phyloP scores from a whole-genome alignment of 2,329 filamentous ascomycete species.

The Cladobotryum mycophilum region DNA sequence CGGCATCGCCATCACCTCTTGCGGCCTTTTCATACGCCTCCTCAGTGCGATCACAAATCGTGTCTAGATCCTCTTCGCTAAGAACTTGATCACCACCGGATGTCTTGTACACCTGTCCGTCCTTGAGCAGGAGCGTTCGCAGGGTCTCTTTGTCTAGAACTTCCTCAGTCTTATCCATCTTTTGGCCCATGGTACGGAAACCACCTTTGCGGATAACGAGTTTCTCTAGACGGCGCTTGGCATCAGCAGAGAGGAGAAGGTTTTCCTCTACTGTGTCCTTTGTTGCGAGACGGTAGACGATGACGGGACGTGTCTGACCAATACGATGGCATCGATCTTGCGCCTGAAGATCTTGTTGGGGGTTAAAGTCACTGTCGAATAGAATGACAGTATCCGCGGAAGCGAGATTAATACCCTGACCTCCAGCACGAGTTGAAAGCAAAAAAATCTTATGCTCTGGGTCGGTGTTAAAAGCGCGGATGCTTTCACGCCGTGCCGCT shows the following conservation, averaged over 20 bases:
- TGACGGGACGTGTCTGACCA: constrained; percentile 83
- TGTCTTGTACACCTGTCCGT: constrained; percentile 60
- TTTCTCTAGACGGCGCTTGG: constrained; percentile 87
- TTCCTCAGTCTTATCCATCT: constrained; percentile 46
- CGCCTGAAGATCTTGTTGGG: constrained; percentile 92
- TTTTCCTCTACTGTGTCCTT: constrained; percentile 89
- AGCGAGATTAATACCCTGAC: constrained; percentile 90
- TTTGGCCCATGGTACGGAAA: constrained; percentile 64
- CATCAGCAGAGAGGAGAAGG: constrained; percentile 79
- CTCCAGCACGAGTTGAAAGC: constrained; percentile 83
- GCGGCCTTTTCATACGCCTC: constrained; percentile 65
- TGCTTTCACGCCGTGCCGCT: constrained; percentile 61
- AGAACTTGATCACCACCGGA: constrained; percentile 60
- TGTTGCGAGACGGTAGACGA: constrained; percentile 90
- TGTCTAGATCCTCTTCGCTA: constrained; percentile 67
- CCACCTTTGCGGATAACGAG: constrained; percentile 92
- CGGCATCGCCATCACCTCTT: constrained; percentile 66
- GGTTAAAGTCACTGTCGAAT: constrained; percentile 88
- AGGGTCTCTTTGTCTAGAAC: constrained; percentile 56
- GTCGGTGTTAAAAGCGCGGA: constrained; percentile 65
- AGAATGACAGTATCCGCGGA: constrained; percentile 88
- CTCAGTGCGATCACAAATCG: constrained; percentile 69
- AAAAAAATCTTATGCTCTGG: constrained; percentile 69
- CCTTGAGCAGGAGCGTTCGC: constrained; percentile 57
- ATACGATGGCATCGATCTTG: constrained; percentile 95